Evolutionary conservation across 176 grass and related monocot genomes (phyloP), one percentile per base, ranked within the genome.

Genomic region (Elaeis guineensis): DNA sequence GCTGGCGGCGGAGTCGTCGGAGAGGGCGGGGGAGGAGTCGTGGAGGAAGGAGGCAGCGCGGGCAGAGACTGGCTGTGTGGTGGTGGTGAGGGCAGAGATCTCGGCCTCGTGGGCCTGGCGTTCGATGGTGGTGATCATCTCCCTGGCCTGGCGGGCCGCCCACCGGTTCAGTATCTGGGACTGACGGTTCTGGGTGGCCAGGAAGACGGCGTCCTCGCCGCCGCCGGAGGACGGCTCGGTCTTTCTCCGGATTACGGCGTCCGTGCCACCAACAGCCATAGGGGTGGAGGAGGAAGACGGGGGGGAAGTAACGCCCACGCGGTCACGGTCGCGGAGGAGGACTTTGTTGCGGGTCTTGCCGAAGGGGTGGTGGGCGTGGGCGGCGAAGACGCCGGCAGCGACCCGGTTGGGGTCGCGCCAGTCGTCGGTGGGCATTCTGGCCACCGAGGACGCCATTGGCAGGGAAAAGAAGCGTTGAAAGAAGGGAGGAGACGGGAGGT

Each of bases 41-140:
- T 4, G 52, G 16, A 54, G 17, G 52, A 54, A 54, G 52, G 52
- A 54, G n/a, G 52, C 52, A 16, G 52, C 52, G 52, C 52, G 52
- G 52, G 16, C n/a, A 2, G 52, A 54, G 15, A 54, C 52, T 6
- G 52, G 52, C 52, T 54, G 52, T 4, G 19, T 19, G 52, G 52
- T 54, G 52, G n/a, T 54, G 15, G 52, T 54, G n/a, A 54, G 52
- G n/a, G 17, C 16, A 1, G 52, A 17, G 16, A 20, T 17, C 17
- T 54, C 52, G 52, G 19, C 52, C 52, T 54, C n/a, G 52, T 54
- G 17, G 16, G n/a, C 52, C 52, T 54, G 52, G n/a, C 52, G n/a
- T 19, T 54, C 52, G 52, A 54, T 54, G n/a, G 52, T 54, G n/a
- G 52, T 54, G n/a, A 54, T 8, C 52, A 54, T 54, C n/a, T 19